Conservation (phyloP, 805 yeast genomes). For the Teunomyces cretensis region DNA sequence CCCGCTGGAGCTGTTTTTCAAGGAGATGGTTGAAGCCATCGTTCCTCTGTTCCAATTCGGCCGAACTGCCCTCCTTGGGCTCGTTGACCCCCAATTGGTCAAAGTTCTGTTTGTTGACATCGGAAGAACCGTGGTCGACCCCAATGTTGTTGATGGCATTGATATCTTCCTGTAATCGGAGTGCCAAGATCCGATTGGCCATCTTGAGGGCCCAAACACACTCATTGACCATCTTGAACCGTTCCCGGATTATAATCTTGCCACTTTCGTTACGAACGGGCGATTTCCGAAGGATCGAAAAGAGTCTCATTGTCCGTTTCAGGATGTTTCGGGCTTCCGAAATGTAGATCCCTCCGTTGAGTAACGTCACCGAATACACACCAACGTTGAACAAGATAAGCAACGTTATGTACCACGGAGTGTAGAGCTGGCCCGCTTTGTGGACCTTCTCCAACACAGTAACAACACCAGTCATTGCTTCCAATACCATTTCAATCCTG, state of each 20-base stretch:
- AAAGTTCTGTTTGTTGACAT: conserved; percentile 49
- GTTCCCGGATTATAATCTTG: conserved; percentile 25
- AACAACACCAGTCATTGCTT: conserved; percentile 29
- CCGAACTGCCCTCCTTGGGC: conserved; percentile 4
- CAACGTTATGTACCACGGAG: conserved; percentile 56
- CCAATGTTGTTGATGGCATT: conserved; percentile 41
- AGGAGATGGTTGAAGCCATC: conserved; percentile 20
- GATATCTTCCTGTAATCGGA: conserved; percentile 44
- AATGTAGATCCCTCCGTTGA: conserved; percentile 40
- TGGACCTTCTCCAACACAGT: conserved; percentile 29
- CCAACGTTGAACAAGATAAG: conserved; percentile 47
- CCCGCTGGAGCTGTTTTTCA: conserved; percentile 17
- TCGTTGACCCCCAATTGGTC: conserved; percentile 42
- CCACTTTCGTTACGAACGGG: conserved; percentile 32
- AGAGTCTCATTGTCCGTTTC: conserved; percentile 22
- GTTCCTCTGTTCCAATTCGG: conserved; percentile 6
- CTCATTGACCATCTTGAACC: conserved; percentile 55
- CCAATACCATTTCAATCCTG: conserved; percentile 28
- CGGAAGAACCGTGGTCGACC: conserved; percentile 52
- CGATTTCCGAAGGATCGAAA: conserved; percentile 24
- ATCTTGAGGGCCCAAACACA: conserved; percentile 63
- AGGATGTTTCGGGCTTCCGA: conserved; percentile 23
- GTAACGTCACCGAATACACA: conserved; percentile 38
- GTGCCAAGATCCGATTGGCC: conserved; percentile 50
- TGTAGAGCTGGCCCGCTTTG: conserved; percentile 25